Base-by-base conservation (phyloP, 1,139 yeast genomes). In the Pichia sp. region DNA sequence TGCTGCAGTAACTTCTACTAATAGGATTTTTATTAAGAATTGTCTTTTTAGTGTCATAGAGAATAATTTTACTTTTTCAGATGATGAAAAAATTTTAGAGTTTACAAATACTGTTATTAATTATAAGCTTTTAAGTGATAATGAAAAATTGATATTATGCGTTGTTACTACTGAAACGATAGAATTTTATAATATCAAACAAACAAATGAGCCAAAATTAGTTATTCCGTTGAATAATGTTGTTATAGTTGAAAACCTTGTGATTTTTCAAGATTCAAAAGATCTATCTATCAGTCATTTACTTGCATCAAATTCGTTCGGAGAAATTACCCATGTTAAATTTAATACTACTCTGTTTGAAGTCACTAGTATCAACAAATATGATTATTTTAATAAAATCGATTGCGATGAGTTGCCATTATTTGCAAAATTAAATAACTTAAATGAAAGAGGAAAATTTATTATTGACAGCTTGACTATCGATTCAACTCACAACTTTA, bases 331-430 rank as follows among this genome's bases (percentile, higher is more conserved):
- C 5, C 46, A 44, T 33, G 8, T 47, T 9, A 33, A 39, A 27
- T 25, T 43, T n/a, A 23, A 39, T 37, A 16, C 37, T 0, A 27
- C 42, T 4, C 41, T 33, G n/a, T 39, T 35, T 22, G 24, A 24
- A 12, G 26, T 39, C 2, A 4, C 24, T 6, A 27, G 20, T 8
- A 20, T 32, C n/a, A n/a, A n/a, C 12, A 22, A 32, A 3, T 43
- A 38, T 37, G 49, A 57, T 38, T 58, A 58, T 39, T 48, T 51
- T n/a, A 34, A 47, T n/a, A 37, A 35, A 10, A 47, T 55, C 9
- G 41, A 42, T 6, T 16, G 34, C 12, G 24, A 39, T 25, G 44
- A 41, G 3, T 27, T 51, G 5, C 60, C 61, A 2, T 37, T 57
- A 11, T 47, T 51, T 31, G 10, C 37, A 10, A 54, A 55, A 35